phyloP scores from a whole-genome alignment of 768 basidiomycete species.

The Filobasidium floriforme region DNA sequence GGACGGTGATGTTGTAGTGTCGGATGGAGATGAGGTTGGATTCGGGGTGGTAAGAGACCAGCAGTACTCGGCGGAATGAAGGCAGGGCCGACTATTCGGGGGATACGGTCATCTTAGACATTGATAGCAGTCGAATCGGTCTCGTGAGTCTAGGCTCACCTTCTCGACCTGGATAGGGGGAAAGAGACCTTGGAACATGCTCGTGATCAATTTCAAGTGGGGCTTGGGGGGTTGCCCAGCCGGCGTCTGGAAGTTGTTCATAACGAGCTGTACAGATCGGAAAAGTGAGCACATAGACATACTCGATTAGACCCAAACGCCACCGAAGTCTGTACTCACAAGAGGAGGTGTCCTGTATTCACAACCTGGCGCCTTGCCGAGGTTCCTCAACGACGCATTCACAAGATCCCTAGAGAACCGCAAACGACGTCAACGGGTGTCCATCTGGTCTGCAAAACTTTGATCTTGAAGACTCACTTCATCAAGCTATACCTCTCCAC shows the following conservation, averaged over 20 bases:
- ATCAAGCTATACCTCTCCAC: slow-evolving; percentile 85
- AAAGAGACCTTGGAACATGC: slow-evolving; percentile 92
- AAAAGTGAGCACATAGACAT: neutral
- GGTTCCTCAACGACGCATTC: slow-evolving; percentile 38
- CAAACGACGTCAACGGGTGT: neutral
- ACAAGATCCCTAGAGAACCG: slow-evolving; percentile 38
- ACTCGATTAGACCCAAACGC: neutral
- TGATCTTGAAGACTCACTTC: slow-evolving; percentile 51
- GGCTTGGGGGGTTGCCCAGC: slow-evolving; percentile 56
- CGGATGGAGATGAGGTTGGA: slow-evolving; percentile 82
- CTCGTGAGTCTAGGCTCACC: slow-evolving; percentile 26
- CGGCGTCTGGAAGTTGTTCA: slow-evolving; percentile 57
- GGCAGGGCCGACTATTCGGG: slow-evolving; percentile 63
- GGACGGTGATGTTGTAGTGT: slow-evolving; percentile 90
- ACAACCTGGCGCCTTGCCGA: slow-evolving; percentile 43
- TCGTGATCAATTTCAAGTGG: slow-evolving; percentile 87
- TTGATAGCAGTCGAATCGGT: neutral
- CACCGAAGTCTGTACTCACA: slow-evolving; percentile 50
- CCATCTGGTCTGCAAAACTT: too few relatives aligned
- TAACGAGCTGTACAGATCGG: slow-evolving; percentile 61
- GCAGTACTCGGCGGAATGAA: slow-evolving; percentile 72
- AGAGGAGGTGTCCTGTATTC: slow-evolving; percentile 80
- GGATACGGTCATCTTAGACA: neutral
- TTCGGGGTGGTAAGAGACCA: slow-evolving; percentile 81
- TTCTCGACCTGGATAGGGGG: slow-evolving; percentile 64